A percentile compares a stretch with the other conserved stretches of the same genome.
Evolutionary conservation across 805 yeast species (phyloP).

Genomic region (Candida chauliodis): DNA sequence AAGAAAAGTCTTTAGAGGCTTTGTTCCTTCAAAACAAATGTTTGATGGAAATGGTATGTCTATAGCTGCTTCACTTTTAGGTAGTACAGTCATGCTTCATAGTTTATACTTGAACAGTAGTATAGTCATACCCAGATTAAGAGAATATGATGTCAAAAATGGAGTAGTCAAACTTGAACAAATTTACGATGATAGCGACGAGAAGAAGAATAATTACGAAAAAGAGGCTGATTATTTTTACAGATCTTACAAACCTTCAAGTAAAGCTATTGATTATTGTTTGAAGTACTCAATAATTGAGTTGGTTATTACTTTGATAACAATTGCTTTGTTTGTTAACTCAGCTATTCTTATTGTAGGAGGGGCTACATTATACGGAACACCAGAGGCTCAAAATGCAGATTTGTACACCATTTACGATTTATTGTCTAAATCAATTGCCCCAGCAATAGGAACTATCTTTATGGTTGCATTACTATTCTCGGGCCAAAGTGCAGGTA

Average conservation of each 20-base stretch:
- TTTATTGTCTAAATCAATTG: constrained; percentile 55
- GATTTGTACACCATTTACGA: constrained; percentile 76
- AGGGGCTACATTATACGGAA: constrained; percentile 70
- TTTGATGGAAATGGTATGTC: constrained; percentile 41
- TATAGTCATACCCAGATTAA: constrained; percentile 44
- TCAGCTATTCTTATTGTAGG: constrained; percentile 79
- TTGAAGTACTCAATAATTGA: constrained; percentile 72
- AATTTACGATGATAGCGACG: constrained; percentile 3
- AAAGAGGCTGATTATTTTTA: constrained; percentile 30
- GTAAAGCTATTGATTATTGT: constrained; percentile 68
- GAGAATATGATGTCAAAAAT: constrained; percentile 41
- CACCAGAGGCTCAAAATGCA: constrained; percentile 73
- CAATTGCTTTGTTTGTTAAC: constrained; percentile 84
- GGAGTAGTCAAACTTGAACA: constrained; percentile 28
- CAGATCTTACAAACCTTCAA: constrained; percentile 61
- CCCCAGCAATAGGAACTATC: constrained; percentile 76
- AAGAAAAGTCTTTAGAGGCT: constrained; percentile 40
- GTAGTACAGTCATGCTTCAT: constrained; percentile 53
- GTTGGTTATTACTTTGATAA: constrained; percentile 62
- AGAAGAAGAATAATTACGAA: constrained; percentile 9
- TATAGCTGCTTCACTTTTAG: constrained; percentile 45
- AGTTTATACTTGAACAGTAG: constrained; percentile 48
- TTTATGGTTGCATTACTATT: constrained; percentile 82
- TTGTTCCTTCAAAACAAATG: constrained; percentile 41
- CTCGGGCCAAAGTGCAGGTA: constrained; percentile 89